Base-by-base conservation (phyloP, 495 filamentous ascomycete species). In the Penicillium pulvis region DNA sequence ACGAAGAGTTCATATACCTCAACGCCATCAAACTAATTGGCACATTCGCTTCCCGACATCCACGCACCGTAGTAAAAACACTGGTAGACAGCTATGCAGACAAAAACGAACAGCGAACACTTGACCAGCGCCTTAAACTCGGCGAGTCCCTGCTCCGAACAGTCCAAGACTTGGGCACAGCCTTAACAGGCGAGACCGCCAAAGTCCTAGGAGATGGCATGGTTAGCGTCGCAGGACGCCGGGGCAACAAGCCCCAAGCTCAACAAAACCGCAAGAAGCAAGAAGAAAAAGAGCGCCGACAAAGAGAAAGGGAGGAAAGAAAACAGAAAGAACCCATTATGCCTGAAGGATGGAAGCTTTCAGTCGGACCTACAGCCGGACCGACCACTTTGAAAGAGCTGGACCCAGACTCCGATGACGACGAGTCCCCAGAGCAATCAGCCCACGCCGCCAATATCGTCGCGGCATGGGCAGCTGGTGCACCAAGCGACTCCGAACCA, bases 1-100 rank as follows among this genome's bases (percentile, higher is more conserved):
- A 78, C 30, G 90, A 93, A 48, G 87, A 90, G 58, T 93, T 87
- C 67, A 84, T 91, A 54, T 90, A 90, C 60, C 75, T 92, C 6
- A 86, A 85, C 36, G 83, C 83, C 20, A 85, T 92, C 62, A 86
- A 87, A 54, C 75, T 88, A 2, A 83, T 91, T 52, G 82, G 84
- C 1, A 82, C 81, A n/a, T 70, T 93, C 9, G 83, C 88, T 3
- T 75, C 80, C 42, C 73, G 74, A 16, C 90, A 93, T 60, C 85
- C 89, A 2, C 82, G 79, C 36, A 83, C 87, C 0, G 87, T 88
- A 1, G 68, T 83, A 4, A 83, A 80, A 44, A 85, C 86, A 41
- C 79, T 93, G 0, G 77, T 90, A 0, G 88, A 90, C 12, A 80
- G 80, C 30, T 94, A 92, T 56, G 71, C 87, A 17, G 89, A 93